These are phyloP conservation scores for Phaeodactylum tricornutum DNA, from an alignment of 108 stramenopile genomes.

Conservation along the genomic window DNA sequence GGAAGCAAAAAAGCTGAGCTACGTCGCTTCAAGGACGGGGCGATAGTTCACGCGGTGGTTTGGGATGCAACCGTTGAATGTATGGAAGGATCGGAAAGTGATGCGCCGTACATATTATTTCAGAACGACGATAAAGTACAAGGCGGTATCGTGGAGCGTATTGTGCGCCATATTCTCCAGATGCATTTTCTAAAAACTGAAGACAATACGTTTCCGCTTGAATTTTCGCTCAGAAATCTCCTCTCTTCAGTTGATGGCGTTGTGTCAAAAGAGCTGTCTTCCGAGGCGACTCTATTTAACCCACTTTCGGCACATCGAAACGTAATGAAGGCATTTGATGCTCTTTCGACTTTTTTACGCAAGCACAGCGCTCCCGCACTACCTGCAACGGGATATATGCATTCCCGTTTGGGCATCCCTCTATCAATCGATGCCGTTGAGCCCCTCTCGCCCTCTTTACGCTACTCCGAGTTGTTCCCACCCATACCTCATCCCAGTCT, in stretches of 20 bases:
- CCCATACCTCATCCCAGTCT: conserved; percentile 64
- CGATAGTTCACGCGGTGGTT: conserved; percentile 81
- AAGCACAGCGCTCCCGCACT: conserved; percentile 22
- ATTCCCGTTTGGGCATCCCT: conserved; percentile 52
- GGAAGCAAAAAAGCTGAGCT: conserved; percentile 55
- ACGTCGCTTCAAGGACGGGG: conserved; percentile 84
- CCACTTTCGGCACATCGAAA: conserved; percentile 46
- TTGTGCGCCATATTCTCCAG: conserved; percentile 52
- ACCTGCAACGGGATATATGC: conserved; percentile 10
- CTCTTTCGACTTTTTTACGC: conserved; percentile 54
- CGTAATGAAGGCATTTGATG: conserved; percentile 57
- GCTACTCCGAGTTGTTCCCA: conserved; percentile 75
- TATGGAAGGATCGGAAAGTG: not conserved
- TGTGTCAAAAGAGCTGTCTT: not conserved
- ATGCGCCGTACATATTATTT: conserved; percentile 16
- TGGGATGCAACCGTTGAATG: conserved; percentile 41
- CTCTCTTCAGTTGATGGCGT: conserved; percentile 56
- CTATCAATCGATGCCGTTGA: conserved; percentile 74
- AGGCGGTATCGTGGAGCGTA: conserved; percentile 67
- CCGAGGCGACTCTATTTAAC: conserved; percentile 1
- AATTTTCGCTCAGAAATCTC: conserved; percentile 49
- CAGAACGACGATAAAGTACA: conserved; percentile 44
- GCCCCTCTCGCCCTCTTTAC: conserved; percentile 55
- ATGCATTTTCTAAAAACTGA: conserved; percentile 38
- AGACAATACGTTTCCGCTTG: conserved; percentile 4